A percentile compares a stretch with the other conserved stretches of the same genome.
Conservation (phyloP, 768 basidiomycete genomes). For the Trametes punicea region DNA sequence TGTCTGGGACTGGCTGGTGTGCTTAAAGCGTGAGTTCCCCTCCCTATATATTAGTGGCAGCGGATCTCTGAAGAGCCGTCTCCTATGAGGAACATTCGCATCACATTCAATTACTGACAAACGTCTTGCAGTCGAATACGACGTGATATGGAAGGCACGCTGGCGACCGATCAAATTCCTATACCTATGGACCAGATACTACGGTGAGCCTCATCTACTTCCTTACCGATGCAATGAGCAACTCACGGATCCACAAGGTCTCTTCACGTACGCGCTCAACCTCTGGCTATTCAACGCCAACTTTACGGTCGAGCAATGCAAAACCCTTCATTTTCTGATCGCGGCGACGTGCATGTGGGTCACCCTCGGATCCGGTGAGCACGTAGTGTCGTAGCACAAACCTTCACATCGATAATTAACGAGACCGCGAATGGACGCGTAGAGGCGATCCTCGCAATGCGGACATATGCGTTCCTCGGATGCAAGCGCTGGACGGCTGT, state of each 20-base stretch:
- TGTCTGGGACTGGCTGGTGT: constrained; percentile 9
- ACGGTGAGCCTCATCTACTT: neutral
- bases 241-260: neutral
- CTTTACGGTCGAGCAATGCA: constrained; percentile 3
- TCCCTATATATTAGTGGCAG: neutral
- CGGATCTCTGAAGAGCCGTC: too few species aligned
- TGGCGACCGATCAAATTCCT: constrained; percentile 4
- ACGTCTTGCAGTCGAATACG: neutral
- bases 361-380: constrained; percentile 6
- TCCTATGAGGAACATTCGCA: too few species aligned
- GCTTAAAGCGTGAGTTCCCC: neutral
- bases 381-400: neutral
- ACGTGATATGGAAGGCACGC: constrained; percentile 8
- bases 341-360: constrained; percentile 13
- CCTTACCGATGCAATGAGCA: too few species aligned
- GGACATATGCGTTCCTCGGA: constrained; percentile 8
- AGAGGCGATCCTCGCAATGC: constrained; percentile 13
- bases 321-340: constrained; percentile 7
- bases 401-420: neutral
- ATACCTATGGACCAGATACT: constrained; percentile 12
- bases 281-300: constrained; percentile 13
- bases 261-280: neutral
- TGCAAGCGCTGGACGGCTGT: neutral
- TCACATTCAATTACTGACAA: neutral
- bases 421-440: neutral